Base-by-base conservation (phyloP, 129 eudicot species). In the Flaveria bidentis region DNA sequence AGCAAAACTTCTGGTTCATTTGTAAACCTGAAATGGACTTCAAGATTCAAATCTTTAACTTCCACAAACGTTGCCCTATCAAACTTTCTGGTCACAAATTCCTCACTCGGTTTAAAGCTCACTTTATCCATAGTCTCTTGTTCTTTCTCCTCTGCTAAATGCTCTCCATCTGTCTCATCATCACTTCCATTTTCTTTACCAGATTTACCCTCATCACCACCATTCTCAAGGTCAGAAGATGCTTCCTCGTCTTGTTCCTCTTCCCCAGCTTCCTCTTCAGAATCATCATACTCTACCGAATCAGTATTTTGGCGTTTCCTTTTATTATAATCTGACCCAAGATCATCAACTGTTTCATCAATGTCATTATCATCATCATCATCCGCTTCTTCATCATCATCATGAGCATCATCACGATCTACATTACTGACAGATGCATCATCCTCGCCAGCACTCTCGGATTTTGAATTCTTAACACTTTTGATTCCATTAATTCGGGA, bases 1-100 rank as follows among this genome's bases (percentile, higher is more conserved):
- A 91, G 85, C 76, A 95, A 81, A 47, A 95, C 33, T 76, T 95
- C 96, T 49, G 99, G 97, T 71, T 95, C 96, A 44, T 81, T 75
- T 39, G 80, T 80, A 56, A 93, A 86, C 77, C 74, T 82, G 76
- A 88, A 91, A 70, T 86, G 92, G 64, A 84, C 96, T 81, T 89
- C 88, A 50, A 81, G 84, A 26, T 42, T 62, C 78, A 72, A 49
- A 51, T 85, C 92, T 62, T 91, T 79, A 61, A 75, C 79, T 70
- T 71, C 82, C 47, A 86, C 84, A 78, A 76, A 81, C 60, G 85
- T 72, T 30, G 83, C 18, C 72, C 96, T 65, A 50, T 83, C 88
- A 20, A 62, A 58, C 5, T 80, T 89, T 77, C 78, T 89, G 79
- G 55, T 60, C 53, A 61, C 42, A 44, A 12, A 78, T 53, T 42